Percentiles rank a stretch among this genome's conserved stretches.
Conservation (phyloP, 2,329 filamentous ascomycete species). For the Colletotrichum australisinense region DNA sequence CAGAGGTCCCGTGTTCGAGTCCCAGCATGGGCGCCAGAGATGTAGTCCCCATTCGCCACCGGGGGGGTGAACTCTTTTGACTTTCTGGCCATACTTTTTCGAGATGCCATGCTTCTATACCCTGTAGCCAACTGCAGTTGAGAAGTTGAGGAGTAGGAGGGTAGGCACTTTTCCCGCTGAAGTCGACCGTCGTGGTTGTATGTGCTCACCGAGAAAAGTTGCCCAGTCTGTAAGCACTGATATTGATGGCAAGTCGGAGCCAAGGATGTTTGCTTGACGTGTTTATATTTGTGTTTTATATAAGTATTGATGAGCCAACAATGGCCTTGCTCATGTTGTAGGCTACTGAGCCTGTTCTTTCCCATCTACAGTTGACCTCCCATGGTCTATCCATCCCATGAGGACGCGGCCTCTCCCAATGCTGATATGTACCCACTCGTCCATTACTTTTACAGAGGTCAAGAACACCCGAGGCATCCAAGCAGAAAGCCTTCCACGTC, state of each 20-base stretch:
- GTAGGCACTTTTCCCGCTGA: not conserved
- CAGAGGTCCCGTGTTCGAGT: too few species aligned
- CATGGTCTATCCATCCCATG: slow-evolving; percentile 4
- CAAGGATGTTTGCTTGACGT: not conserved
- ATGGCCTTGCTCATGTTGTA: slow-evolving; percentile 3
- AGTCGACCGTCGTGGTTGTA: not conserved
- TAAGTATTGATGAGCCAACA: slow-evolving; percentile 14
- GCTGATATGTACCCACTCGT: slow-evolving; percentile 24
- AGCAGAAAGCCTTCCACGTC: slow-evolving; percentile 2
- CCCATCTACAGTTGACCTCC: slow-evolving; percentile 20
- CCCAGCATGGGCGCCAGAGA: too few species aligned
- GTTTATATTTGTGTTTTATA: slow-evolving; percentile 26
- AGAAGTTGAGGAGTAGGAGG: fast-evolving
- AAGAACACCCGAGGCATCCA: slow-evolving; percentile 13
- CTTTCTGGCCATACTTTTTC: too few species aligned
- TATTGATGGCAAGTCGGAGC: not conserved
- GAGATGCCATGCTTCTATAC: not conserved
- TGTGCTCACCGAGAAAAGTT: not conserved
- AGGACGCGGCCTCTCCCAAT: not conserved
- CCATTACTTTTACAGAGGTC: slow-evolving; percentile 34
- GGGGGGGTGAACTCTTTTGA: too few species aligned
- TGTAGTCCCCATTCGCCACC: too few species aligned
- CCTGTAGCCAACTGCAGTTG: not conserved
- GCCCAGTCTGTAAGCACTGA: not conserved
- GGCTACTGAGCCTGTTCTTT: slow-evolving; percentile 8